Evolutionary conservation across 2,329 filamentous ascomycete species (phyloP), one percentile per base, ranked within the genome.

Genomic region (Capronia americana): DNA sequence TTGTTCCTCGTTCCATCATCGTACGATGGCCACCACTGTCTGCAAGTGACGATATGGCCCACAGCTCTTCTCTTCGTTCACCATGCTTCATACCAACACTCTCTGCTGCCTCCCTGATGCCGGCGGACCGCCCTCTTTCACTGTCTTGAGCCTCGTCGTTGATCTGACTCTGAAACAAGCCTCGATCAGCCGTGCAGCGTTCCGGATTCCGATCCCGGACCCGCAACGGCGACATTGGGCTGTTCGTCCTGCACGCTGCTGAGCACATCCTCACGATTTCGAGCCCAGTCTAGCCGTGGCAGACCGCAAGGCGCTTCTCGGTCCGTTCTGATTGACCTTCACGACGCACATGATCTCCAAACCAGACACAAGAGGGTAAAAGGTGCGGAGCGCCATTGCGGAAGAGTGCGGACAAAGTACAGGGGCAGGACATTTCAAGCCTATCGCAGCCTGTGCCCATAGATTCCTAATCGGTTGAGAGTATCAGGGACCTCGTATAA

Each of bases 341-440:
- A 20, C 44, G 14, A 54, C 46, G 24, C 51, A 50, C 63, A 61
- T 65, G 51, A 32, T 57, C 14, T 12, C 28, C 51, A 57, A 48
- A 8, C 11, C 50, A 53, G n/a, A 58, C 28, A 57, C n/a, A 58
- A 66, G 41, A 66, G 51, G 50, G 20, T 50, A 58, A 57, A 57
- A 55, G 48, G 57, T 58, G 57, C 30, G 62, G 44, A 50, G 57
- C 30, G 30, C 23, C 34, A 34, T 50, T 41, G 44, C 66, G 66
- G 66, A 65, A 65, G 54, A 57, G 41, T 38, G 66, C 66, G 66
- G 66, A 54, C 60, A 51, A 48, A 46, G 11, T 57, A 57, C 24
- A 56, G 62, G 23, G 50, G 30, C 55, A 26, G 23, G 28, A 17
- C 17, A 7, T 24, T 7, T 48, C 50, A 44, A 30, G 41, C 64